Evolutionary conservation across 306 rosid genomes (phyloP).

Genomic region (Quercus bicolor): DNA sequence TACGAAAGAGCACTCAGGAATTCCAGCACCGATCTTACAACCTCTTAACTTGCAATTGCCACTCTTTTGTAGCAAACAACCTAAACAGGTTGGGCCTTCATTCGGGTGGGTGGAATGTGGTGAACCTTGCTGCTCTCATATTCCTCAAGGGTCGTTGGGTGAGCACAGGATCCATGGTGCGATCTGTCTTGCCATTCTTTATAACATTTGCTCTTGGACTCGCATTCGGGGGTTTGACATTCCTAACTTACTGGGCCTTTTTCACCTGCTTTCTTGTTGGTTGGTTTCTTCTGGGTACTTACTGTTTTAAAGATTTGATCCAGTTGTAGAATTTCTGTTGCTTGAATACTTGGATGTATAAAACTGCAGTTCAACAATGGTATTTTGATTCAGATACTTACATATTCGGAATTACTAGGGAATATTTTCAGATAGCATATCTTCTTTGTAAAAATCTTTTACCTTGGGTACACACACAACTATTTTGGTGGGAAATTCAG

Average conservation of each 20-base stretch:
- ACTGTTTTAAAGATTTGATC: slow-evolving; percentile 69
- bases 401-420: background rate
- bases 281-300: slow-evolving; percentile 88
- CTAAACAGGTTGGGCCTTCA: slow-evolving; percentile 68
- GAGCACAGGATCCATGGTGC: slow-evolving; percentile 50
- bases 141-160: slow-evolving; percentile 88
- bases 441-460: no score
- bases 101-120: slow-evolving; percentile 92
- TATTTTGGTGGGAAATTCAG: background rate
- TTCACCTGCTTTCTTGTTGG: slow-evolving; percentile 63
- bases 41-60: slow-evolving; percentile 89
- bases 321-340: slow-evolving; percentile 53
- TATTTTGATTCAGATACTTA: background rate
- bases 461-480: background rate
- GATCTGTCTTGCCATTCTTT: slow-evolving; percentile 64
- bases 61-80: slow-evolving; percentile 88
- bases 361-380: slow-evolving; percentile 14
- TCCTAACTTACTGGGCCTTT: slow-evolving; percentile 55
- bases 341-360: slow-evolving; percentile 3
- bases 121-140: slow-evolving; percentile 82
- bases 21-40: slow-evolving; percentile 84
- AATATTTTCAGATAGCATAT: background rate
- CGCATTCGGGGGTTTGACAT: slow-evolving; percentile 61
- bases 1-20: slow-evolving; percentile 74
- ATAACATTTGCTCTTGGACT: slow-evolving; percentile 59